Conservation (phyloP, 495 filamentous ascomycete species). For the Apiosordaria backusii region DNA sequence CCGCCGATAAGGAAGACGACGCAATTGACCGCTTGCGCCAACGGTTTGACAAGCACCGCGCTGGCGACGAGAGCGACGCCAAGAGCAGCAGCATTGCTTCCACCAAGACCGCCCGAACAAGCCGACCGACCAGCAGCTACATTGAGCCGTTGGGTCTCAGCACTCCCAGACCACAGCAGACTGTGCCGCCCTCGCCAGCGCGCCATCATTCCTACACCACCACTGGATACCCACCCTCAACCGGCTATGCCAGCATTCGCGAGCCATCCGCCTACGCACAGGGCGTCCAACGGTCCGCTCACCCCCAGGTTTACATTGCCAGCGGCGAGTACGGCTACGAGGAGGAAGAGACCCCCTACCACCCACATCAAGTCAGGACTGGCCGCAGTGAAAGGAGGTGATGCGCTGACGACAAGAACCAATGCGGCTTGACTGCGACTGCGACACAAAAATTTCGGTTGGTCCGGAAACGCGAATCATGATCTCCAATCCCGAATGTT, state of each 20-base stretch:
- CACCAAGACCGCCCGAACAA: conserved; percentile 19
- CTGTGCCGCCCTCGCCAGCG: conserved; percentile 20
- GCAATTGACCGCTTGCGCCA: conserved; percentile 30
- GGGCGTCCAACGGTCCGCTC: conserved; percentile 18
- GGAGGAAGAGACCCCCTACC: conserved; percentile 23
- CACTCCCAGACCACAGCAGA: conserved; percentile 24
- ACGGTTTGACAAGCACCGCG: conserved; percentile 24
- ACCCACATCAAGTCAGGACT: conserved; percentile 17
- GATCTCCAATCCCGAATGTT: conserved; percentile 11
- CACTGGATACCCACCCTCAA: conserved; percentile 15
- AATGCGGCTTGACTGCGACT: too few relatives aligned
- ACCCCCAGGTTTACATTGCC: conserved; percentile 28
- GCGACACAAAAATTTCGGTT: conserved; percentile 11
- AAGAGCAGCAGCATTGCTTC: conserved; percentile 27
- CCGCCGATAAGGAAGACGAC: conserved; percentile 15
- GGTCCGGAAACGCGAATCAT: conserved; percentile 18
- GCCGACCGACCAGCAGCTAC: conserved; percentile 32
- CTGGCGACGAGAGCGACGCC: conserved; percentile 31
- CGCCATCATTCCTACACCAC: conserved; percentile 20
- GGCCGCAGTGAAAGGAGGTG: conserved; percentile 9
- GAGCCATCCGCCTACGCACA: conserved; percentile 15
- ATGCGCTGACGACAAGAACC: conserved; percentile 14
- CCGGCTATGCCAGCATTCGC: conserved; percentile 23
- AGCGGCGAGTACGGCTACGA: conserved; percentile 12
- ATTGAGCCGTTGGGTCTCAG: conserved; percentile 34